Evolutionary conservation across 495 filamentous ascomycete species (phyloP).

Genomic region (Sphaerosporella brunnea): DNA sequence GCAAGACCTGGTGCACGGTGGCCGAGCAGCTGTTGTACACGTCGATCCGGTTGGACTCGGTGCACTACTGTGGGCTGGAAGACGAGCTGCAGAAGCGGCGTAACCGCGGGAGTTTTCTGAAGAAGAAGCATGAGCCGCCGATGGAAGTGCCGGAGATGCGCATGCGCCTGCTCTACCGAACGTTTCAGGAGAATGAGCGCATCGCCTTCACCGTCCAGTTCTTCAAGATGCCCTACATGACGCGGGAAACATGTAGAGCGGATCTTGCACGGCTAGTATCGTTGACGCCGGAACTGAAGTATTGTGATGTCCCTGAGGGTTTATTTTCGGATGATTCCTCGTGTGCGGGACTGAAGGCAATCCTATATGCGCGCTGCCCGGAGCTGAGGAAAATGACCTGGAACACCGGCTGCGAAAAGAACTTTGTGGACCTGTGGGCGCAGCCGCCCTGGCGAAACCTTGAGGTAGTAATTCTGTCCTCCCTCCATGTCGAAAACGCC

Average conservation of each 20-base stretch:
- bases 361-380: conserved; percentile 64
- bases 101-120: conserved; percentile 54
- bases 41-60: conserved; percentile 78
- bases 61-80: conserved; percentile 88
- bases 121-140: conserved; percentile 50
- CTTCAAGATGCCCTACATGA: conserved; percentile 92
- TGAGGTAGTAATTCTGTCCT: conserved; percentile 59
- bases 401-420: conserved; percentile 55
- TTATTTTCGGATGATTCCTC: conserved; percentile 61
- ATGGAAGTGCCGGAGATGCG: conserved; percentile 62
- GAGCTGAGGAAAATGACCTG: conserved; percentile 82
- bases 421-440: conserved; percentile 48
- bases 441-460: conserved; percentile 57
- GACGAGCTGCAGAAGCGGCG: conserved; percentile 57
- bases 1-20: conserved; percentile 42
- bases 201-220: conserved; percentile 51
- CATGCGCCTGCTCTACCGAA: conserved; percentile 57
- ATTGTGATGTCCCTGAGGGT: conserved; percentile 80
- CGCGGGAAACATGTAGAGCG: conserved; percentile 67
- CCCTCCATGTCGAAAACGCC: conserved; percentile 52
- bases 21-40: conserved; percentile 43
- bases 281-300: conserved; percentile 66
- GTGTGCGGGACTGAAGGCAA: conserved; percentile 57
- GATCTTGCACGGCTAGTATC: conserved; percentile 73
- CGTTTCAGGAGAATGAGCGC: conserved; percentile 53